Conservation (phyloP, 352 stramenopile species). For the Phytophthora pini region DNA sequence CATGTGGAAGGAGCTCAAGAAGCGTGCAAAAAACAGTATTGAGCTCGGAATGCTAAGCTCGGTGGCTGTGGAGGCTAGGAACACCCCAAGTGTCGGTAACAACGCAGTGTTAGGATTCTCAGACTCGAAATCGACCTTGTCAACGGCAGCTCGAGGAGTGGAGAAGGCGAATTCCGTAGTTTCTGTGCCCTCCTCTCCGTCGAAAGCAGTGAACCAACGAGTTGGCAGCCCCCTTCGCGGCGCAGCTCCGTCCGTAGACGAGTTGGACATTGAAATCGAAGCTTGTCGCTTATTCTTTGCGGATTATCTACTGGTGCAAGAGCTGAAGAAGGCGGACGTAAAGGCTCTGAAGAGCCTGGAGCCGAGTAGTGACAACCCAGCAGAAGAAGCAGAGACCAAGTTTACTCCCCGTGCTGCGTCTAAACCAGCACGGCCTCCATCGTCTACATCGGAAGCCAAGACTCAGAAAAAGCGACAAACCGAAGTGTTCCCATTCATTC, state of each 20-base stretch:
- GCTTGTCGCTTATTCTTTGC: conserved; percentile 90
- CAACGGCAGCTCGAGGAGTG: conserved; percentile 34
- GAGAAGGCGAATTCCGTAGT: conserved; percentile 44
- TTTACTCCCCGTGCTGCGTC: neutral
- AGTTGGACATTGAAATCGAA: conserved; percentile 85
- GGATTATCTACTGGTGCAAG: conserved; percentile 73
- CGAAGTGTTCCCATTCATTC: conserved; percentile 75
- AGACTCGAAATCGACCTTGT: conserved; percentile 70
- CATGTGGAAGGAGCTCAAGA: conserved; percentile 82
- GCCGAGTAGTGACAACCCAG: conserved; percentile 14
- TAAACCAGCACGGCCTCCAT: conserved; percentile 11
- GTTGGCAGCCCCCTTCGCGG: conserved; percentile 28
- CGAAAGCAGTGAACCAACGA: conserved; percentile 29
- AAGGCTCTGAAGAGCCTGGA: conserved; percentile 24
- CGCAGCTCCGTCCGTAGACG: conserved; percentile 46
- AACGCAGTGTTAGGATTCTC: conserved; percentile 26
- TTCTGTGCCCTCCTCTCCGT: conserved; percentile 34
- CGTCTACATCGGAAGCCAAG: conserved; percentile 23
- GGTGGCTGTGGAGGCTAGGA: conserved; percentile 17
- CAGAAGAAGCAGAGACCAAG: conserved; percentile 12
- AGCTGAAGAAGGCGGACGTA: conserved; percentile 39
- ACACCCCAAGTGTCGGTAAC: conserved; percentile 13
- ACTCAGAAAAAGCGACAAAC: conserved; percentile 33
- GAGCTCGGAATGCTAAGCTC: conserved; percentile 35
- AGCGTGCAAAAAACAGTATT: conserved; percentile 54